Percentiles rank a stretch among this genome's conserved stretches.
phyloP scores from a whole-genome alignment of 2,329 filamentous ascomycete genomes.

The Dactylellina sp. region DNA sequence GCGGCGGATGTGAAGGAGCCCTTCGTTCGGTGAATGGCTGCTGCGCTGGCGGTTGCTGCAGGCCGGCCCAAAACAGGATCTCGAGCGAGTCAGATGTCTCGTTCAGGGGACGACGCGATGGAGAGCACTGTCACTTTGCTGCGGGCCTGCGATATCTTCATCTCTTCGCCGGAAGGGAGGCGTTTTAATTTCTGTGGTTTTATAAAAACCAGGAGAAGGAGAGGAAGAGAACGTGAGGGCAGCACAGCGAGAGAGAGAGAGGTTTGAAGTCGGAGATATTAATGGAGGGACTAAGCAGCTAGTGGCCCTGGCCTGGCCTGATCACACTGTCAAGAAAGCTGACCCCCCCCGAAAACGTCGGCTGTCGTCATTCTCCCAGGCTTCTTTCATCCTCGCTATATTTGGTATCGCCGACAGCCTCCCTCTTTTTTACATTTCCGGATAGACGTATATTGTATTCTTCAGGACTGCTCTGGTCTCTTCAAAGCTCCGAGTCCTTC shows the following conservation, averaged over 20 bases:
- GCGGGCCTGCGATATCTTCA: conserved; percentile 19
- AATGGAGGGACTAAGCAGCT: too few species aligned
- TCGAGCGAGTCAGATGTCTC: not conserved
- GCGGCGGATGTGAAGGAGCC: conserved; percentile 12
- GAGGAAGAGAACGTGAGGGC: not conserved
- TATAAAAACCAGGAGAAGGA: too few species aligned
- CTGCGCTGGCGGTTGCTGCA: conserved; percentile 19
- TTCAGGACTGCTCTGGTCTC: too few species aligned
- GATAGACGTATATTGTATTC: too few species aligned
- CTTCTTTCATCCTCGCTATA: not conserved
- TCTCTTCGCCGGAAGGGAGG: conserved; percentile 1
- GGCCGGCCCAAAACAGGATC: conserved; percentile 7
- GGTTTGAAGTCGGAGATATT: not conserved
- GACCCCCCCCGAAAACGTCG: not conserved
- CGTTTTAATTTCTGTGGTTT: not conserved
- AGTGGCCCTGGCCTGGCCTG: too few species aligned
- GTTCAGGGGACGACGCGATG: conserved; percentile 10
- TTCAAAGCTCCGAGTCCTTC: too few species aligned
- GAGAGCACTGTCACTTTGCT: too few species aligned
- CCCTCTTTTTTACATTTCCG: too few species aligned
- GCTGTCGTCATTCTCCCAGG: not conserved
- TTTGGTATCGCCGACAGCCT: not conserved
- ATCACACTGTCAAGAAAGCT: not conserved
- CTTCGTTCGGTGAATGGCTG: too few species aligned
- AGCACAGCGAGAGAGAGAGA: not conserved